Evolutionary conservation across 192 early-diverging fungal genomes (phyloP).

Genomic region (Rhizophlyctis rosea): DNA sequence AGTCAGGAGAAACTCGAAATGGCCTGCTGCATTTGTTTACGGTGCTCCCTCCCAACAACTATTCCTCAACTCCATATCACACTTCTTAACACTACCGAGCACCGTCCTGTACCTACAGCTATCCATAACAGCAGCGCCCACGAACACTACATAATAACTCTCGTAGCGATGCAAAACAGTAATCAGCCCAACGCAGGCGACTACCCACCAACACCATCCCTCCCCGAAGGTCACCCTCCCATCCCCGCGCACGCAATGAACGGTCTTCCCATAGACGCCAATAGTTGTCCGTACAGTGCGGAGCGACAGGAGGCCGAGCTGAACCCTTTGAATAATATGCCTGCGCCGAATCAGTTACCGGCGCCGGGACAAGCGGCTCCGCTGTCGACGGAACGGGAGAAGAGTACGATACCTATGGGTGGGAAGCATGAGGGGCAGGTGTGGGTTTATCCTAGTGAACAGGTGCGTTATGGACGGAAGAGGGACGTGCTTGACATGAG

Average conservation of each 20-base stretch:
- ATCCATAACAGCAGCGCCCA: too few relatives aligned
- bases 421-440: slow-evolving; percentile 49
- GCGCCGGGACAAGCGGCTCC: slow-evolving; percentile 20
- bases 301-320: slow-evolving; percentile 26
- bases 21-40: too few relatives aligned
- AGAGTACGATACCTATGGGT: slow-evolving; percentile 75
- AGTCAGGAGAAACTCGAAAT: too few relatives aligned
- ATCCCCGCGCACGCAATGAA: slow-evolving; percentile 7
- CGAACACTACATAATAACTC: too few relatives aligned
- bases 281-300: slow-evolving; percentile 25
- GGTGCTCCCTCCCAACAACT: too few relatives aligned
- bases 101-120: too few relatives aligned
- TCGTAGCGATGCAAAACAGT: too few relatives aligned
- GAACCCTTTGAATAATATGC: slow-evolving; percentile 38
- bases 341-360: slow-evolving; percentile 29
- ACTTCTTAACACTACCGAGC: too few relatives aligned
- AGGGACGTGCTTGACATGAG: too few relatives aligned
- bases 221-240: slow-evolving; percentile 2
- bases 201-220: too few relatives aligned
- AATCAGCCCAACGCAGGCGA: too few relatives aligned
- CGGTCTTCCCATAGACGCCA: slow-evolving; percentile 11
- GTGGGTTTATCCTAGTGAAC: slow-evolving; percentile 92
- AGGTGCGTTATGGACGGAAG: slow-evolving; percentile 40
- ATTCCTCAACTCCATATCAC: too few relatives aligned
- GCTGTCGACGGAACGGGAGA: slow-evolving; percentile 64